phyloP scores from a whole-genome alignment of 2,329 filamentous ascomycete species.

The Neodidymelliopsis sp. region DNA sequence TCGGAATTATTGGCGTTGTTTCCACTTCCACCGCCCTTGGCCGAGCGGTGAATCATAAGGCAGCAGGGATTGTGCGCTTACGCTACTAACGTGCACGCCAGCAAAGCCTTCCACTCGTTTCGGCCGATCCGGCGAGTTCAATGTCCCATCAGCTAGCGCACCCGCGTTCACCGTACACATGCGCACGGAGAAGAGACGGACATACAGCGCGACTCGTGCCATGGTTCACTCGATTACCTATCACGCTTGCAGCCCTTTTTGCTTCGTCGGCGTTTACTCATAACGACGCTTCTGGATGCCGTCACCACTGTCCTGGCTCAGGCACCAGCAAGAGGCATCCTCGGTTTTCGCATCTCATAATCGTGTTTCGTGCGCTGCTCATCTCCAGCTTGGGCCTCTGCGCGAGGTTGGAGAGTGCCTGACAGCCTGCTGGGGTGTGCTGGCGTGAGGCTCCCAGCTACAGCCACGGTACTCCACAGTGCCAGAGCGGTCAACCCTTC shows the following conservation, averaged over 20 bases:
- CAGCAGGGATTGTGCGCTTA: constrained; percentile 25
- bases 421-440: constrained; percentile 32
- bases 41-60: constrained; percentile 37
- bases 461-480: constrained; percentile 31
- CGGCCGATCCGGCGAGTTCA: constrained; percentile 18
- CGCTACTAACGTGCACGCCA: constrained; percentile 17
- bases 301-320: constrained; percentile 19
- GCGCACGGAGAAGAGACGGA: constrained; percentile 20
- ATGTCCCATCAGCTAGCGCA: constrained; percentile 9
- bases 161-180: constrained; percentile 11
- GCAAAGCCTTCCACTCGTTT: constrained; percentile 19
- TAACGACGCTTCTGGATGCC: constrained; percentile 23
- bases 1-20: constrained; percentile 38
- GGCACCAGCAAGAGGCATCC: constrained; percentile 10
- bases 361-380: neutral
- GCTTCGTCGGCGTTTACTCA: constrained; percentile 28
- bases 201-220: constrained; percentile 14
- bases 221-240: constrained; percentile 26
- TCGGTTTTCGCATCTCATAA: neutral
- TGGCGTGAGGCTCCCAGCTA: constrained; percentile 32
- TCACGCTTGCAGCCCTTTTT: constrained; percentile 18
- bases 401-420: constrained; percentile 24
- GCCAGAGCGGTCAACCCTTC: constrained; percentile 36
- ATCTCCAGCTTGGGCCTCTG: constrained; percentile 5
- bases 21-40: constrained; percentile 39